Conservation (phyloP, 192 early-diverging fungal species). For the Spizellomyces sp. region DNA sequence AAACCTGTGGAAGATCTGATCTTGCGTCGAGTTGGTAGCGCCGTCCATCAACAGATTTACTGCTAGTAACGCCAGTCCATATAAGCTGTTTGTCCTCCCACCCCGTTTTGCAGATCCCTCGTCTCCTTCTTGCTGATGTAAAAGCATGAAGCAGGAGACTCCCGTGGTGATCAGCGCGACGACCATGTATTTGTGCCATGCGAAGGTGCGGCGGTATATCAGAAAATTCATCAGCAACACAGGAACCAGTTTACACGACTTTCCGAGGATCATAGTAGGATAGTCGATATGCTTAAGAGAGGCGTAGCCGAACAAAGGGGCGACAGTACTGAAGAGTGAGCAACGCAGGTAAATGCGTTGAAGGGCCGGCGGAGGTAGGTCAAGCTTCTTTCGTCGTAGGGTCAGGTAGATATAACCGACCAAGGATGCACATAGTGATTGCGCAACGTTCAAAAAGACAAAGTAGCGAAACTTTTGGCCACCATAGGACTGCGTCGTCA, state of each 20-base stretch:
- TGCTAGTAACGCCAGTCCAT: slow-evolving; percentile 77
- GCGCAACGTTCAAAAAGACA: slow-evolving; percentile 87
- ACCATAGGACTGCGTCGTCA: slow-evolving; percentile 81
- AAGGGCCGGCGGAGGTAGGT: slow-evolving; percentile 17
- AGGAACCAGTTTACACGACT: slow-evolving; percentile 95
- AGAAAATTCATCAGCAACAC: slow-evolving; percentile 95
- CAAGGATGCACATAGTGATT: slow-evolving; percentile 75
- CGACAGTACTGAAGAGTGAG: slow-evolving; percentile 71
- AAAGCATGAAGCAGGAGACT: slow-evolving; percentile 92
- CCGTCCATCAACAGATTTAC: slow-evolving; percentile 93
- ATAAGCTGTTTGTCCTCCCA: slow-evolving; percentile 64
- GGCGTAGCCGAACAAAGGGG: slow-evolving; percentile 92
- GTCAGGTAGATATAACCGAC: slow-evolving; percentile 78
- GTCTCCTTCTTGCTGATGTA: slow-evolving; percentile 56
- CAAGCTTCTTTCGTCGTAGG: slow-evolving; percentile 44
- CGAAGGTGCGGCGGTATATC: slow-evolving; percentile 84
- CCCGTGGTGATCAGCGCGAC: slow-evolving; percentile 88
- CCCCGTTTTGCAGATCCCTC: slow-evolving; percentile 45
- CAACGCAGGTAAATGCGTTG: slow-evolving; percentile 72
- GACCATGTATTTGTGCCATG: slow-evolving; percentile 84
- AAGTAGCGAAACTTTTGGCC: slow-evolving; percentile 85
- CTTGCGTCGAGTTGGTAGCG: slow-evolving; percentile 94
- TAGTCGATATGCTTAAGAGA: slow-evolving; percentile 94
- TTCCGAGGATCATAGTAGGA: slow-evolving; percentile 94
- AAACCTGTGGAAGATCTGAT: slow-evolving; percentile 86